A percentile compares a stretch with the other conserved stretches of the same genome.
Conservation (phyloP, 495 filamentous ascomycete genomes). For the Cladorrhinum samala region DNA sequence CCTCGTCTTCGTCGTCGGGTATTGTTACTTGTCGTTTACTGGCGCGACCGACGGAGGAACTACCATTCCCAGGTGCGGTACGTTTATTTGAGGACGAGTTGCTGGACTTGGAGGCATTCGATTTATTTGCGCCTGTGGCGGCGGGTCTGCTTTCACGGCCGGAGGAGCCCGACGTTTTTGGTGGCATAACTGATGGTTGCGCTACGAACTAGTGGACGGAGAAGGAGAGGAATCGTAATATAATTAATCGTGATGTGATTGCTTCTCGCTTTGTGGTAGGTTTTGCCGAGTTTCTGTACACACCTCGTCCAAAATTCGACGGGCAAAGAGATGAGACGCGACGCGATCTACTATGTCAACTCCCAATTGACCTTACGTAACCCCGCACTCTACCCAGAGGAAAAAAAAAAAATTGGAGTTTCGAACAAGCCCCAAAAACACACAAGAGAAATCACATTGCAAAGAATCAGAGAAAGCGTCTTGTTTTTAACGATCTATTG, state of each 20-base stretch:
- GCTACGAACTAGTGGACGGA: not conserved
- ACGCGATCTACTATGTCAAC: conserved; percentile 3
- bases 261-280: no score
- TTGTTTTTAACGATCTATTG: conserved; percentile 39
- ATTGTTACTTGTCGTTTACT: not conserved
- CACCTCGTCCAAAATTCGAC: no score
- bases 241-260: no score
- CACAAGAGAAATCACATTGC: no score
- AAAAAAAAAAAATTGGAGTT: not conserved
- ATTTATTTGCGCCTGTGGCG: not conserved
- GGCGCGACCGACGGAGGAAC: not conserved
- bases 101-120: not conserved
- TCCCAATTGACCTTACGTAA: not conserved
- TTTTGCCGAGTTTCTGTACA: no score
- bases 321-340: not conserved
- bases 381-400: not conserved
- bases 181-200: conserved; percentile 11
- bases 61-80: not conserved
- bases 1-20: not conserved
- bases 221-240: not conserved
- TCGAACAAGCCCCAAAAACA: not conserved
- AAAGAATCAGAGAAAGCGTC: no score
- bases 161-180: conserved; percentile 4
- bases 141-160: conserved; percentile 3
- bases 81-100: not conserved